Conservation (phyloP, 179 eudicot species). For the Gypsophila paniculata region DNA sequence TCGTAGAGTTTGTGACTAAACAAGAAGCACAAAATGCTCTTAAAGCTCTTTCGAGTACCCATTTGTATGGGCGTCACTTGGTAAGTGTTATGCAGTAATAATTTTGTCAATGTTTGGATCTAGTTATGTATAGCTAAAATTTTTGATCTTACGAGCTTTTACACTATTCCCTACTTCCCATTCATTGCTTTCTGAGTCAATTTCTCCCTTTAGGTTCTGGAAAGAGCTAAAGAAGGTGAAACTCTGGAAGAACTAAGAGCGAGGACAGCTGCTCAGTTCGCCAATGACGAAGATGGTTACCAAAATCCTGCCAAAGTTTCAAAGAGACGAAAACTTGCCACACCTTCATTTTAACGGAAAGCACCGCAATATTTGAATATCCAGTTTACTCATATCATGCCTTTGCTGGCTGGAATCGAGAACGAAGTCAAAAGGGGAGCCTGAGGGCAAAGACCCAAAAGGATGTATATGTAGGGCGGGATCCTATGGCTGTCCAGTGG, state of each 20-base stretch:
- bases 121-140: too few relatives aligned
- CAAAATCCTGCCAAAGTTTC: conserved; percentile 36
- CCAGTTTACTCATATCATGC: not conserved
- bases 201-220: conserved; percentile 56
- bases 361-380: not conserved
- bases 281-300: conserved; percentile 40
- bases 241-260: conserved; percentile 83
- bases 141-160: too few relatives aligned
- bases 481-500: too few relatives aligned
- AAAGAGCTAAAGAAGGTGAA: conserved; percentile 93
- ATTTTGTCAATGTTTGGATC: not conserved
- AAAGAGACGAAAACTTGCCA: conserved; percentile 45
- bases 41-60: conserved; percentile 80
- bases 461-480: not conserved
- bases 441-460: not conserved
- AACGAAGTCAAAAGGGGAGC: not conserved
- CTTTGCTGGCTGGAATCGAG: not conserved
- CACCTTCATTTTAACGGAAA: conserved; percentile 7
- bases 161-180: not conserved
- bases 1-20: conserved; percentile 84
- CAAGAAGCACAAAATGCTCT: conserved; percentile 94
- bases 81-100: conserved; percentile 35
- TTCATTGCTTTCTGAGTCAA: conserved; percentile 1
- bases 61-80: conserved; percentile 93
- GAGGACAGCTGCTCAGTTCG: conserved; percentile 80